Evolutionary conservation across 2,329 filamentous ascomycete genomes (phyloP).

Genomic region (Talaromyces atroroseus): DNA sequence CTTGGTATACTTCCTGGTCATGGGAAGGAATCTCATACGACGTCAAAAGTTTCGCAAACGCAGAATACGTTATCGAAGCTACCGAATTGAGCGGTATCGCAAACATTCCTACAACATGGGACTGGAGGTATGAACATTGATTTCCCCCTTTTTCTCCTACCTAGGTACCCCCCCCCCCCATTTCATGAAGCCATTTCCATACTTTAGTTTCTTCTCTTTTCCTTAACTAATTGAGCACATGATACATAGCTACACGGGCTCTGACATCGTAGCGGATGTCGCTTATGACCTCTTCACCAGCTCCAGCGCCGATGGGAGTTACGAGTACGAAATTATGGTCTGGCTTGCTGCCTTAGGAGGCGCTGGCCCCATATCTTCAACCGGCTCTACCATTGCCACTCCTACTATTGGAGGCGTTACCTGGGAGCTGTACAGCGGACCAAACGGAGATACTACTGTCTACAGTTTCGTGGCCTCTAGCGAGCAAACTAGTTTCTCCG

Average conservation of each 20-base stretch:
- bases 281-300: slow-evolving; percentile 58
- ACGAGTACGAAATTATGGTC: slow-evolving; percentile 62
- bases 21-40: slow-evolving; percentile 37
- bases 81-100: slow-evolving; percentile 31
- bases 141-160: not conserved
- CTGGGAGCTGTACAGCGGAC: slow-evolving; percentile 59
- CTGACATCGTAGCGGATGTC: slow-evolving; percentile 51
- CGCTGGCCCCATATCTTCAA: slow-evolving; percentile 51
- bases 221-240: slow-evolving; percentile 12
- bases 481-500: slow-evolving; percentile 49
- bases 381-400: slow-evolving; percentile 48
- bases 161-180: no score
- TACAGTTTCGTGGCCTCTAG: slow-evolving; percentile 54
- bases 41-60: slow-evolving; percentile 47
- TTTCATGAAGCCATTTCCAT: not conserved
- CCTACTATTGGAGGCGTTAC: slow-evolving; percentile 48
- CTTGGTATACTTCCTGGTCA: slow-evolving; percentile 43
- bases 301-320: slow-evolving; percentile 39
- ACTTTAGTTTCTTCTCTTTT: not conserved
- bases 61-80: slow-evolving; percentile 34
- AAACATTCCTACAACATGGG: slow-evolving; percentile 42
- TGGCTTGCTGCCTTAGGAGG: slow-evolving; percentile 57
- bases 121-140: slow-evolving; percentile 33
- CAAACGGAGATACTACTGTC: slow-evolving; percentile 53
- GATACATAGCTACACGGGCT: slow-evolving; percentile 42